These are phyloP conservation scores for Fraxinus baroniana DNA, from an alignment of 305 asterid genomes.

Conservation along the genomic window DNA sequence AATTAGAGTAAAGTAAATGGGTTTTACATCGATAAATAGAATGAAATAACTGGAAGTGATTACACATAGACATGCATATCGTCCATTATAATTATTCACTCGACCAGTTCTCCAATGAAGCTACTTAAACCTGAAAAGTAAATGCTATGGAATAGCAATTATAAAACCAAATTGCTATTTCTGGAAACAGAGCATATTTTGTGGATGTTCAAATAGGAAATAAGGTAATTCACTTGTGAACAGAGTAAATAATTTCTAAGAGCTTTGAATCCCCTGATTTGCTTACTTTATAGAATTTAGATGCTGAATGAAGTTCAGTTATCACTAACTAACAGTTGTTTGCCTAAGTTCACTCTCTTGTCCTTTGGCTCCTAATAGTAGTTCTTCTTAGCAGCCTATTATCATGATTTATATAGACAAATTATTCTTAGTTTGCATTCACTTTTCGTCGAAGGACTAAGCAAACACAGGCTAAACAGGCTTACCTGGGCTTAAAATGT, in stretches of 20 bases:
- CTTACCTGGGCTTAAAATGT: background rate
- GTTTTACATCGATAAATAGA: background rate
- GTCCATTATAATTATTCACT: background rate
- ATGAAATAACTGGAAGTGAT: background rate
- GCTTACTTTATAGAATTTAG: background rate
- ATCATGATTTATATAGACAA: background rate
- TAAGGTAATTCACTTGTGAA: background rate
- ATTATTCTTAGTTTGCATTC: background rate
- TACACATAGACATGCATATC: background rate
- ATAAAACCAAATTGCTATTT: background rate
- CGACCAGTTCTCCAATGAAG: background rate
- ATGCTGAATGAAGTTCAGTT: background rate
- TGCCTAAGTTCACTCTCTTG: background rate
- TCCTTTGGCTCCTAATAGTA: background rate
- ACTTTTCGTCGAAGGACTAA: background rate
- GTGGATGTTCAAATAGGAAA: background rate
- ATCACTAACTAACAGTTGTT: background rate
- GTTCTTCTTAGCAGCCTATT: background rate
- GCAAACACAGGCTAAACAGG: background rate
- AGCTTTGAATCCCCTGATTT: background rate
- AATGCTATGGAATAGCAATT: background rate
- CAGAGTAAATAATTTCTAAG: background rate
- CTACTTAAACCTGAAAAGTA: background rate
- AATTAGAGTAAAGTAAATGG: background rate
- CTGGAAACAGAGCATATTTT: background rate